A percentile compares a stretch with the other conserved stretches of the same genome.
phyloP scores from a whole-genome alignment of 305 asterid genomes.

The Andrographis paniculata region DNA sequence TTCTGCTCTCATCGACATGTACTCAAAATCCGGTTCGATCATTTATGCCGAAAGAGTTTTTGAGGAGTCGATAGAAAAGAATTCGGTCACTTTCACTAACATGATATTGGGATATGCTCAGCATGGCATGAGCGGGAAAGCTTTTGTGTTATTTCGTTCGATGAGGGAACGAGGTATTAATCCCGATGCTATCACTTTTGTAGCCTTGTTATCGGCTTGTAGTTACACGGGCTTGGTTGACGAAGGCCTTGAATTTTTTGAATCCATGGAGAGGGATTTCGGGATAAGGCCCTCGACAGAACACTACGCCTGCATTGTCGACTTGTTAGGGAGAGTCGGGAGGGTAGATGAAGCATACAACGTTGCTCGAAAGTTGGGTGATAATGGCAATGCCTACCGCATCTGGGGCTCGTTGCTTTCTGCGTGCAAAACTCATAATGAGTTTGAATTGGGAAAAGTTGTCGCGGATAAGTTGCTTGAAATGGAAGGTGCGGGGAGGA shows the following conservation, averaged over 20 bases:
- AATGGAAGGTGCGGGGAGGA: conserved; percentile 37
- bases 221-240: conserved; percentile 53
- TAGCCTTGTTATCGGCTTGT: conserved; percentile 73
- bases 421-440: conserved; percentile 60
- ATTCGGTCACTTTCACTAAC: conserved; percentile 68
- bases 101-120: conserved; percentile 89
- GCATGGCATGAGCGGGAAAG: conserved; percentile 77
- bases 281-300: conserved; percentile 52
- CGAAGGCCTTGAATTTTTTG: conserved; percentile 62
- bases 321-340: conserved; percentile 88
- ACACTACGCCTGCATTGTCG: conserved; percentile 72
- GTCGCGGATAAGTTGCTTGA: conserved; percentile 59
- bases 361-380: conserved; percentile 46
- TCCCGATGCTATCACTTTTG: conserved; percentile 49
- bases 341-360: conserved; percentile 71
- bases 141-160: conserved; percentile 40
- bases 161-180: conserved; percentile 35
- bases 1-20: conserved; percentile 83
- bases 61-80: conserved; percentile 37
- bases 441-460: conserved; percentile 68
- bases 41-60: conserved; percentile 61
- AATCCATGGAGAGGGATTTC: conserved; percentile 47
- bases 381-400: conserved; percentile 40
- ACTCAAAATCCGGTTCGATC: conserved; percentile 71
- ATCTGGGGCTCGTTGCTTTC: conserved; percentile 89